These are phyloP conservation scores for Fusarium gaditjirri DNA, from an alignment of 2,329 filamentous ascomycete genomes.

Conservation along the genomic window DNA sequence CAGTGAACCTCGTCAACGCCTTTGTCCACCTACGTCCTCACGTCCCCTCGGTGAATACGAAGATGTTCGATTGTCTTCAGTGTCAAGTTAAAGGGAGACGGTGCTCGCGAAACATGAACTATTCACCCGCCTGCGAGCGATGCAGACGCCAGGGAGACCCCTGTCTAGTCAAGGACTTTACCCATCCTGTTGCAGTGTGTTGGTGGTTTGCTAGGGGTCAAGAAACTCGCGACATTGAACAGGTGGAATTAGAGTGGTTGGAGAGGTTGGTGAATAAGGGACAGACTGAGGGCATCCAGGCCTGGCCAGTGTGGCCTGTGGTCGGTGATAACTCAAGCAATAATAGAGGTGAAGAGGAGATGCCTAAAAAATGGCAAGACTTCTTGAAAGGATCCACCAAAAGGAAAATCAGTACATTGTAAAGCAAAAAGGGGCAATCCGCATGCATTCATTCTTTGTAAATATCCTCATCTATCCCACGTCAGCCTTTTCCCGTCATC, in stretches of 20 bases:
- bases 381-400: conserved; percentile 11
- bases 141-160: conserved; percentile 40
- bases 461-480: background rate
- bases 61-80: conserved; percentile 34
- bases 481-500: background rate
- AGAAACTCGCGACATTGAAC: background rate
- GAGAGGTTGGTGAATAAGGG: background rate
- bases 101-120: conserved; percentile 40
- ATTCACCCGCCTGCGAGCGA: conserved; percentile 25
- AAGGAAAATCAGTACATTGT: background rate
- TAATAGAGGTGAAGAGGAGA: background rate
- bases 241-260: conserved; percentile 8
- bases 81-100: conserved; percentile 36
- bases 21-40: conserved; percentile 31
- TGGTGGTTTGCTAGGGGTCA: conserved; percentile 7
- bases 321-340: conserved; percentile 11
- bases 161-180: conserved; percentile 52
- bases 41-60: background rate
- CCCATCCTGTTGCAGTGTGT: conserved; percentile 61
- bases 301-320: conserved; percentile 31
- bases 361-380: conserved; percentile 24
- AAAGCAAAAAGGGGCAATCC: background rate
- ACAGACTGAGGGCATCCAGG: background rate
- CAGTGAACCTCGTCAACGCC: conserved; percentile 29
- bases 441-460: background rate